Evolutionary conservation across 176 grass and related monocot species (phyloP), one percentile per base, ranked within the genome.

Genomic region (Dendrocalamus sinicus): DNA sequence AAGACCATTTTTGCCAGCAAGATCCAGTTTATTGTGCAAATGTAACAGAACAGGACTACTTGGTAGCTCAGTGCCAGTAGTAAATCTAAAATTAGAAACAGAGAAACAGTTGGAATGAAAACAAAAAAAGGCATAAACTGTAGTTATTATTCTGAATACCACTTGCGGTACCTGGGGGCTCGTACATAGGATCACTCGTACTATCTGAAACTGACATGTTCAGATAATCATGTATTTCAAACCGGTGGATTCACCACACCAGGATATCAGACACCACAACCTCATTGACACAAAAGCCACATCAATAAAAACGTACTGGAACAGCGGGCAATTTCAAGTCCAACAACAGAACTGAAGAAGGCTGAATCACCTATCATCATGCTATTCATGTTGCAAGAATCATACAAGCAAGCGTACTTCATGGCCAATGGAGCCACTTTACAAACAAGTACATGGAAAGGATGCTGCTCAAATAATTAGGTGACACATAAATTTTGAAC

Each of bases 361-460:
- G 67, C 37, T 75, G 80, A 86, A 91, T 84, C 76, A 76, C 76
- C 89, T 87, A 87, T 88, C 85, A 77, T 26, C 81, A 90, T 88
- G 87, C 85, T 72, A 88, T 86, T 76, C 53, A 89, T 76, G 87
- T 55, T 77, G 82, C 72, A 89, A 87, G 77, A 90, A 92, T 90
- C 82, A 90, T 93, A 83, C 88, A 90, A 82, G 53, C 81, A 51
- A 69, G 51, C 66, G 46, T 75, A 87, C 68, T 82, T 87, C 77
- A 76, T 76, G 72, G 77, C 81, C 84, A 91, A 87, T 83, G 81
- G 73, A 89, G 71, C 81, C 82, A 74, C 80, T 90, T 81, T 88
- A 86, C 88, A 90, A 72, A 76, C 88, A 79, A 89, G 81, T 74
- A 79, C 72, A 87, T 84, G 50, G 23, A 88, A 85, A 92, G 40